Percentiles rank a stretch among this genome's conserved stretches.
These are phyloP conservation scores for Euclidium syriacum DNA, from an alignment of 345 rosid genomes.

Conservation along the genomic window DNA sequence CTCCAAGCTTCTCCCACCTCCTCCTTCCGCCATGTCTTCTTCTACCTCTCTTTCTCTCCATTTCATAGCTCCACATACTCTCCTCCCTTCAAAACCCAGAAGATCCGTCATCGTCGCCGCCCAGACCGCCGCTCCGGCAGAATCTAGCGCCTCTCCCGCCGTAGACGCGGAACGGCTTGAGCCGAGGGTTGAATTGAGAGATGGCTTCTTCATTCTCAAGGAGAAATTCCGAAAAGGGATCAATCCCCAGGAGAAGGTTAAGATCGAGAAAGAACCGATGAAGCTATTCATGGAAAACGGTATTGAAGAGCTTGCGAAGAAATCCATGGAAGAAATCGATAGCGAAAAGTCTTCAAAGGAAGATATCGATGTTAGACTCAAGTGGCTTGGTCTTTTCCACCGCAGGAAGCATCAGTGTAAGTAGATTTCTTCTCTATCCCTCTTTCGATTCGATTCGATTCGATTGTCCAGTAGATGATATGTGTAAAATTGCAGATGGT, in stretches of 20 bases:
- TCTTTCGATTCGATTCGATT: not conserved
- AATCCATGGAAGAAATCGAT: slow-evolving; percentile 78
- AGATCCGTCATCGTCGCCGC: slow-evolving; percentile 38
- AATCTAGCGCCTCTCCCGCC: slow-evolving; percentile 21
- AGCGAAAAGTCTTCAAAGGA: slow-evolving; percentile 52
- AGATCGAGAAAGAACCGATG: slow-evolving; percentile 86
- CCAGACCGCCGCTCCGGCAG: slow-evolving; percentile 35
- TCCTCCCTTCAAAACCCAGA: slow-evolving; percentile 35
- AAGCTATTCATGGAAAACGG: slow-evolving; percentile 74
- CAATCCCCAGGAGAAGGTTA: slow-evolving; percentile 83
- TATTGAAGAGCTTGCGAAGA: slow-evolving; percentile 61
- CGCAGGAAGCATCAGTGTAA: slow-evolving; percentile 84
- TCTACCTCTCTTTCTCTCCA: slow-evolving; percentile 52
- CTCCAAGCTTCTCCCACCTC: slow-evolving; percentile 9
- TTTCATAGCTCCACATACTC: slow-evolving; percentile 38
- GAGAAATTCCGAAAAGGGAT: slow-evolving; percentile 82
- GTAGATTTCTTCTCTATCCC: slow-evolving; percentile 2
- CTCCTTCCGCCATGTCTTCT: slow-evolving; percentile 10
- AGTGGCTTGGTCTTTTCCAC: slow-evolving; percentile 97
- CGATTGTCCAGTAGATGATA: too few relatives aligned
- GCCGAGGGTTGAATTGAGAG: slow-evolving; percentile 72
- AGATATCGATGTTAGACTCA: slow-evolving; percentile 85
- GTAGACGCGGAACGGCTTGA: slow-evolving; percentile 64
- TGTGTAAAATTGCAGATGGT: slow-evolving; percentile 87
- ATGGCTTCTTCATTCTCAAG: slow-evolving; percentile 74